Base-by-base conservation (phyloP, 192 early-diverging fungal species). In the Coemansia erecta region DNA sequence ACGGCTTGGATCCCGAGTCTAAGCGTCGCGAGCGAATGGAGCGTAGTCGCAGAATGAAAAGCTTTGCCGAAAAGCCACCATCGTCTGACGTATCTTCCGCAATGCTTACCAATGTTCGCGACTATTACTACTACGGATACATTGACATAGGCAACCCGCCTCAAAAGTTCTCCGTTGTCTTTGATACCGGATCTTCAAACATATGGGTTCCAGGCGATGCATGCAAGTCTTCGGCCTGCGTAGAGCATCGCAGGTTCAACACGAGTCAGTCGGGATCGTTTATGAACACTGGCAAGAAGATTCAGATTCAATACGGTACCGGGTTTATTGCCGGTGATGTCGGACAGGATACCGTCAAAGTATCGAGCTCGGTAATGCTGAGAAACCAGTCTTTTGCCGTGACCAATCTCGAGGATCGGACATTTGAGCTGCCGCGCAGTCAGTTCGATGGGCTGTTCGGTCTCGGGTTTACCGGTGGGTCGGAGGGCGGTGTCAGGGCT, bases 301-400 rank as follows among this genome's bases (percentile, higher is more conserved):
- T 99, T 80, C 86, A 90, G 37, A 96, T 99, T 66, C 93, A 88
- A 54, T 99, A 99, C 59, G 95, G 95, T 37, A 86, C 87, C 33
- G 97, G 95, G 15, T 84, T 89, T 13, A 84, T 99, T 41, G 95
- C 97, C 56, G 97, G 97, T 19, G 84, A 97, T 56, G 89, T 98
- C 56, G 89, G 87, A 69, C 70, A 79, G 44, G 94, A 97, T 52
- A 79, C 63, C 1, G 63, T 79, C 18, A 66, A 70, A 24, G 65
- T 79, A 10, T 46, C 81, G 6, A 66, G 58, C 12, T 55, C 63
- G 2, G 68, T 78, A 22, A 41, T 61, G 6, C 58, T 80, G 15
- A 61, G 47, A 0, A 78, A 72, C 53, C 82, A 83, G 60, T 67
- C 66, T 39, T 81, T 83, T 64, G 82, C 78, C 8, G 24, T 42